Evolutionary conservation across 495 filamentous ascomycete genomes (phyloP).

Genomic region (Cenococcum geophilum): DNA sequence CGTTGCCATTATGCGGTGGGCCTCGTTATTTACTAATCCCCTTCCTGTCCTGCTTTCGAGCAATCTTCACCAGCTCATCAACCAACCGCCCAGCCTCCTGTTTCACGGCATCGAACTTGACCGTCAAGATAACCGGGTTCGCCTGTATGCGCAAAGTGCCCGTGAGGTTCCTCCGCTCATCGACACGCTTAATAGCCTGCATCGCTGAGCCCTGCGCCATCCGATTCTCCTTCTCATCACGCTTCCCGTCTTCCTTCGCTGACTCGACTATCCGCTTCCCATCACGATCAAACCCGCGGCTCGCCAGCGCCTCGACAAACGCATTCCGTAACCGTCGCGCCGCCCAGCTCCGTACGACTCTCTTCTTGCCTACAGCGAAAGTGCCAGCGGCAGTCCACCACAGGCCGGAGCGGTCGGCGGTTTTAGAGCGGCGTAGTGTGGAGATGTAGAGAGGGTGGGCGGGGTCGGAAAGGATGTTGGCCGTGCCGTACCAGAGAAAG

Average conservation of each 20-base stretch:
- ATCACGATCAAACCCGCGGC: background rate
- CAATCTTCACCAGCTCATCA: background rate
- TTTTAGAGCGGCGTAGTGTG: background rate
- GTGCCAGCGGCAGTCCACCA: background rate
- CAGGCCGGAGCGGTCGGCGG: background rate
- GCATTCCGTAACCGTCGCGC: background rate
- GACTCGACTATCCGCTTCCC: background rate
- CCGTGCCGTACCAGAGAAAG: background rate
- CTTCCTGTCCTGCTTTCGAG: too few species aligned
- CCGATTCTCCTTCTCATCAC: background rate
- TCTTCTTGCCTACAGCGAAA: background rate
- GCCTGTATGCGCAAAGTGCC: background rate
- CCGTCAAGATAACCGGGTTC: background rate
- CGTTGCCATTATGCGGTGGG: too few species aligned
- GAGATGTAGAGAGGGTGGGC: background rate
- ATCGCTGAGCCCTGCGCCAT: background rate
- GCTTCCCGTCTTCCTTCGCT: background rate
- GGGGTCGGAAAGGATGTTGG: background rate
- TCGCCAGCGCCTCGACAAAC: background rate
- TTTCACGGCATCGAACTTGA: background rate
- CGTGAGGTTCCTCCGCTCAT: background rate
- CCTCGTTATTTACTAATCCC: too few species aligned
- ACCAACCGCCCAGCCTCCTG: background rate
- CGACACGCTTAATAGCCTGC: background rate
- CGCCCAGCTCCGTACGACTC: background rate